These are phyloP conservation scores for Lonicera japonica DNA, from an alignment of 129 eudicot genomes.

Conservation along the genomic window DNA sequence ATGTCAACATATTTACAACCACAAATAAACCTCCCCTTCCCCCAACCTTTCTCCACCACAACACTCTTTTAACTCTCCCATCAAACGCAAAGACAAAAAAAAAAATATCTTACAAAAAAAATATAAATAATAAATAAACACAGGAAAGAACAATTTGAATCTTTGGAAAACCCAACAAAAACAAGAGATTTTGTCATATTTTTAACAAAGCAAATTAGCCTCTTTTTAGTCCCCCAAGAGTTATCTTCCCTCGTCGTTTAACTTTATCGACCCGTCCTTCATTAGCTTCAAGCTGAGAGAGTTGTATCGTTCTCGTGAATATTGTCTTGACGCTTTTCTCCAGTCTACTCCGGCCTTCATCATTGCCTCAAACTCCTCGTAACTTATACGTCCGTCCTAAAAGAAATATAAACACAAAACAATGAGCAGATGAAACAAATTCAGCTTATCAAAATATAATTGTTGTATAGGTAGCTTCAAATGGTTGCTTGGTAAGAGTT, in stretches of 20 bases:
- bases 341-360: constrained; percentile 95
- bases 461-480: too few relatives aligned
- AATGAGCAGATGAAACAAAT: too few relatives aligned
- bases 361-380: constrained; percentile 78
- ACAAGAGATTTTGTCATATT: constrained; percentile 8
- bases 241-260: constrained; percentile 27
- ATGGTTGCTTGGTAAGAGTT: too few relatives aligned
- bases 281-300: constrained; percentile 67
- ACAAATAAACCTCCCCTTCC: too few relatives aligned
- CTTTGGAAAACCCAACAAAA: neutral
- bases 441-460: too few relatives aligned
- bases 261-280: constrained; percentile 59
- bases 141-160: neutral
- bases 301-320: constrained; percentile 78
- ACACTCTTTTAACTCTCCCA: too few relatives aligned
- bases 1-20: too few relatives aligned
- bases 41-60: too few relatives aligned
- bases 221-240: neutral
- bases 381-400: constrained; percentile 87
- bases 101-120: too few relatives aligned
- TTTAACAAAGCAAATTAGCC: neutral
- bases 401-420: neutral
- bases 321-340: constrained; percentile 95
- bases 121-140: neutral
- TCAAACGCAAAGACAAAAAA: too few relatives aligned